Evolutionary conservation across 495 filamentous ascomycete genomes (phyloP).

Genomic region (Xeromyces bisporus): DNA sequence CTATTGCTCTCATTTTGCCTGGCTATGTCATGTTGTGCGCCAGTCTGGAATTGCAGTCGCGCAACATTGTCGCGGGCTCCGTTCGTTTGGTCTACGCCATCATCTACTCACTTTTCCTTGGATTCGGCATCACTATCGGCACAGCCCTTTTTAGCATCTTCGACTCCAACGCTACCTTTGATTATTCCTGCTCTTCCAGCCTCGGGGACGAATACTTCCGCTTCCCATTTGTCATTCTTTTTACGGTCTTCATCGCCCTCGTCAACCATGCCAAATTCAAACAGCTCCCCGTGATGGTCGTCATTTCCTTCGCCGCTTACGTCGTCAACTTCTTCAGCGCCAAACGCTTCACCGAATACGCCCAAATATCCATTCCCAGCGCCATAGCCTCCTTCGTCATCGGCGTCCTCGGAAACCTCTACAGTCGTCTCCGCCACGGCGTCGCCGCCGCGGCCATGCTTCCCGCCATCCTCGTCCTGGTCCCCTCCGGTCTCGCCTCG

Average conservation of each 20-base stretch:
- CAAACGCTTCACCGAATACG: constrained; percentile 53
- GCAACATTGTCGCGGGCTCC: constrained; percentile 72
- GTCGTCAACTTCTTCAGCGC: constrained; percentile 69
- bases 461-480: constrained; percentile 87
- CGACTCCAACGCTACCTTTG: constrained; percentile 55
- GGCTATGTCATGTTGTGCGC: constrained; percentile 75
- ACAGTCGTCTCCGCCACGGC: constrained; percentile 68
- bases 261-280: constrained; percentile 86
- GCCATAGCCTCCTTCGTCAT: constrained; percentile 76
- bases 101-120: constrained; percentile 87
- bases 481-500: constrained; percentile 77
- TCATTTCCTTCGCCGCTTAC: constrained; percentile 74
- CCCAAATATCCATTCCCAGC: constrained; percentile 51
- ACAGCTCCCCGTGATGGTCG: constrained; percentile 71
- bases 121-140: constrained; percentile 93
- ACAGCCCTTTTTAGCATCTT: constrained; percentile 77
- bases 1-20: constrained; percentile 83
- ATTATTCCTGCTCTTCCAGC: constrained; percentile 44
- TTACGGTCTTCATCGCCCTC: constrained; percentile 65
- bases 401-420: constrained; percentile 73
- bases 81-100: constrained; percentile 93
- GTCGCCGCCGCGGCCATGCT: constrained; percentile 78
- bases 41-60: constrained; percentile 73
- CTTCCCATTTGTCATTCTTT: constrained; percentile 63
- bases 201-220: constrained; percentile 32